These are phyloP conservation scores for Neonothopanus nambi DNA, from an alignment of 1,284 basidiomycete species.

Conservation along the genomic window DNA sequence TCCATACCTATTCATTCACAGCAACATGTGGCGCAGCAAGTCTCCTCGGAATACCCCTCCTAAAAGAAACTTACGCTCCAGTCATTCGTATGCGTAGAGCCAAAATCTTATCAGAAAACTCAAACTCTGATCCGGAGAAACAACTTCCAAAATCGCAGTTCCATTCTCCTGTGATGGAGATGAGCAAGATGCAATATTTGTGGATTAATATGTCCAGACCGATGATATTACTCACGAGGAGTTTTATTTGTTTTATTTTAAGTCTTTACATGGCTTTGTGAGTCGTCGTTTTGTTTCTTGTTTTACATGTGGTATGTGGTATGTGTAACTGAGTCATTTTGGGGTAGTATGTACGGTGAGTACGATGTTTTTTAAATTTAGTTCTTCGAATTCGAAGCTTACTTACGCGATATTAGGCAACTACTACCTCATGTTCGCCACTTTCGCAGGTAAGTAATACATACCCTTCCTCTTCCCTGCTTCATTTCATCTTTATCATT, in stretches of 20 bases:
- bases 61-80: conserved; percentile 65
- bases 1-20: too few relatives aligned
- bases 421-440: conserved; percentile 76
- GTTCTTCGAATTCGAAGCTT: too few relatives aligned
- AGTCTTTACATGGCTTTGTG: conserved; percentile 64
- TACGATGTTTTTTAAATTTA: too few relatives aligned
- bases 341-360: conserved; percentile 50
- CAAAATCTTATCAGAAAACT: too few relatives aligned
- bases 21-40: conserved; percentile 43
- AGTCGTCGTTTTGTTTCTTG: too few relatives aligned
- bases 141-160: conserved; percentile 10
- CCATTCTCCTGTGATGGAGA: conserved; percentile 14
- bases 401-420: too few relatives aligned
- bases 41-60: conserved; percentile 51
- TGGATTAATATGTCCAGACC: conserved; percentile 54
- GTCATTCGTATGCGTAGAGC: conserved; percentile 51
- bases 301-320: too few relatives aligned
- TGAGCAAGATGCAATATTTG: conserved; percentile 37
- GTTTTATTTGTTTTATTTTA: conserved; percentile 61
- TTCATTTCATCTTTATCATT: too few relatives aligned
- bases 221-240: conserved; percentile 51
- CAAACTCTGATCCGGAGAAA: conserved; percentile 36
- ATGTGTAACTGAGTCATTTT: too few relatives aligned
- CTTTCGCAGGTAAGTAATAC: conserved; percentile 42
- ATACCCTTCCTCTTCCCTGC: too few relatives aligned